Evolutionary conservation across 2,329 filamentous ascomycete genomes (phyloP), one percentile per base, ranked within the genome.

Genomic region (Blumeriella jaapii): DNA sequence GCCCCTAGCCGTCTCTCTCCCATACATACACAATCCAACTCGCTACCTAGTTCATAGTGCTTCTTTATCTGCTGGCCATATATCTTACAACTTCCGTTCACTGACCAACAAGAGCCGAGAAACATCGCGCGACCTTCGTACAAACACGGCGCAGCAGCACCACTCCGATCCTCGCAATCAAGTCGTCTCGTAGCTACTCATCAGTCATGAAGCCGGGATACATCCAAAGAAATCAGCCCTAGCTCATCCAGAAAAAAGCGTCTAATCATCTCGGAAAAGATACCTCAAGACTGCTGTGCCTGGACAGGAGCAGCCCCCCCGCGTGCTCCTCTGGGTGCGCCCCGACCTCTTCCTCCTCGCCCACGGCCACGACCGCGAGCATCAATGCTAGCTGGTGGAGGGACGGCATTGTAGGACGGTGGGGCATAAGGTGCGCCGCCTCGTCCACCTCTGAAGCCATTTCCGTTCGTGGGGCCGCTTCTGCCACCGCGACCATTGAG

Each of bases 341-440:
- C 47, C 35, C 50, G 41, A 12, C 52, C 52, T 40, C 51, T 44
- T 14, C 39, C 26, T 15, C 40, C 43, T 38, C 50, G 40, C 13
- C 48, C 42, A 16, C 49, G 38, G n/a, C 55, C 49, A 32, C 52
- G 46, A 5, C 57, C 55, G 38, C 59, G 49, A 11, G 59, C 50
- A 43, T 78, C 67, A 9, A 81, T 57, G 27, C 55, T 67, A 1
- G 69, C 56, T 1, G 78, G 78, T 14, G 78, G 78, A 18, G 74
- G 72, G 6, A 78, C 69, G 11, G 67, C 67, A 39, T 65, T 66
- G 49, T 72, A 78, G 20, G 48, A 55, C 33, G 57, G 54, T 16
- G 41, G 40, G n/a, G 29, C 40, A 22, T 39, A 18, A 17, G 38
- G 8, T 8, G 27, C 36, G 19, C 44, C 41, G 24, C 51, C 51